Conservation (phyloP, 768 basidiomycete genomes). For the Antrodiella citrinella region DNA sequence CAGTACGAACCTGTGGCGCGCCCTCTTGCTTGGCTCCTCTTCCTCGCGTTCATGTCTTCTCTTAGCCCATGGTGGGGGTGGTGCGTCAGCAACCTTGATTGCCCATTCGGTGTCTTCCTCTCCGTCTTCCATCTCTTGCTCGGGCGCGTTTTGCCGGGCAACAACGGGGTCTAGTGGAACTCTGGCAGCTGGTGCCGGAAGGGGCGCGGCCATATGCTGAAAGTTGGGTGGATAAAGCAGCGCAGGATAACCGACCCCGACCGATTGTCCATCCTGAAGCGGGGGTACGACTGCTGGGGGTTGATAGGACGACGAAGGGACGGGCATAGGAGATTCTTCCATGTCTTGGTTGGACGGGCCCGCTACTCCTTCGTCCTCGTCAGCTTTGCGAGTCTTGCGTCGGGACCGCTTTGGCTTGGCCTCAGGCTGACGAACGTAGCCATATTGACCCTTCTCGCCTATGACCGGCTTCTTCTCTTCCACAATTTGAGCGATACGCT, state of each 20-base stretch:
- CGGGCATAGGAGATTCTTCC: slow-evolving; percentile 1
- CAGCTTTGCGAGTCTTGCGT: slow-evolving; percentile 11
- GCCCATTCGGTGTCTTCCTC: slow-evolving; percentile 57
- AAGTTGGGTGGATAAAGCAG: neutral
- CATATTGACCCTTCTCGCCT: slow-evolving; percentile 78
- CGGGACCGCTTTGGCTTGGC: slow-evolving; percentile 46
- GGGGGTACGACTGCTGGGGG: neutral
- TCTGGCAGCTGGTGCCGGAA: neutral
- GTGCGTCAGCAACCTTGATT: slow-evolving; percentile 47
- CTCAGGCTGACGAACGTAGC: slow-evolving; percentile 70
- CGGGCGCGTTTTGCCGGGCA: slow-evolving; percentile 38
- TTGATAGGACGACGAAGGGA: neutral
- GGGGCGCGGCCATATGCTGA: too few relatives aligned
- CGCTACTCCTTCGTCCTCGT: slow-evolving; percentile 5
- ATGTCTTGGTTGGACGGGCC: slow-evolving; percentile 10
- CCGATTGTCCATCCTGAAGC: neutral
- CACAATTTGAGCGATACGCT: slow-evolving; percentile 55
- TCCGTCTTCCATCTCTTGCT: slow-evolving; percentile 60
- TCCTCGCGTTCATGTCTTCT: slow-evolving; percentile 37
- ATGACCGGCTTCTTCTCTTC: slow-evolving; percentile 58
- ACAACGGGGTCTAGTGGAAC: slow-evolving; percentile 9
- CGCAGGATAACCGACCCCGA: neutral
- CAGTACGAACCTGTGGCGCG: slow-evolving; percentile 32
- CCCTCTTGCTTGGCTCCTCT: slow-evolving; percentile 31
- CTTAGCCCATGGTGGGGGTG: slow-evolving; percentile 67